Conservation (phyloP, 2,329 filamentous ascomycete species). For the Talaromyces sp. region DNA sequence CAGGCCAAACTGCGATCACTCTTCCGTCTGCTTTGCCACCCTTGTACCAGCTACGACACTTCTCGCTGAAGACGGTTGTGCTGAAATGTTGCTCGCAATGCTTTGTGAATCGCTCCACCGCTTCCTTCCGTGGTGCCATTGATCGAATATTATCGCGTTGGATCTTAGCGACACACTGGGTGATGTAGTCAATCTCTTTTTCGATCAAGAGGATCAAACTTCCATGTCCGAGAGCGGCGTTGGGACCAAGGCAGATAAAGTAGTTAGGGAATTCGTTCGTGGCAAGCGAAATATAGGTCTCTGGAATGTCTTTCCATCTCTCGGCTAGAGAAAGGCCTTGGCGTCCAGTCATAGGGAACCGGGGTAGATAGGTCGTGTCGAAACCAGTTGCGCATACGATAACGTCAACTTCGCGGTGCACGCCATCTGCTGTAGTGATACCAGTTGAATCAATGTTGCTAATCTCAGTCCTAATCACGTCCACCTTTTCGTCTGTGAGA, state of each 20-base stretch:
- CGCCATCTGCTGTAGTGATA: slow-evolving; percentile 27
- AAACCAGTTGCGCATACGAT: slow-evolving; percentile 43
- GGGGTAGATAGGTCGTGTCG: slow-evolving; percentile 38
- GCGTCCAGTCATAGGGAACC: slow-evolving; percentile 42
- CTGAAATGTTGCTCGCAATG: slow-evolving; percentile 14
- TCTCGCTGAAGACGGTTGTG: slow-evolving; percentile 14
- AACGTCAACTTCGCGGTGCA: slow-evolving; percentile 21
- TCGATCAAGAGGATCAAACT: slow-evolving; percentile 15
- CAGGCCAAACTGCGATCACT: slow-evolving; percentile 26
- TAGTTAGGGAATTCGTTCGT: slow-evolving; percentile 49
- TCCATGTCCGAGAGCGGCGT: slow-evolving; percentile 41
- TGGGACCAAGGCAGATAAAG: slow-evolving; percentile 32
- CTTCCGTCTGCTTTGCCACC: slow-evolving; percentile 23
- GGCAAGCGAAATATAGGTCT: slow-evolving; percentile 46
- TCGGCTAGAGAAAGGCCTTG: slow-evolving; percentile 42
- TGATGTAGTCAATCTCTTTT: slow-evolving; percentile 16
- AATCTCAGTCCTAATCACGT: slow-evolving; percentile 56
- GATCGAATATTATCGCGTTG: slow-evolving; percentile 22
- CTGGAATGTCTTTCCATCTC: slow-evolving; percentile 41
- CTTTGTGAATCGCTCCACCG: slow-evolving; percentile 15
- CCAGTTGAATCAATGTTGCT: slow-evolving; percentile 33
- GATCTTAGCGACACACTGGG: slow-evolving; percentile 14
- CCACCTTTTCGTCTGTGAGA: slow-evolving; percentile 57
- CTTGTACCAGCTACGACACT: slow-evolving; percentile 21
- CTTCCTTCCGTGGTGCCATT: slow-evolving; percentile 18